A percentile compares a stretch with the other conserved stretches of the same genome.
Conservation (phyloP, 208 protist species). For the Balamuthia mandrillaris region DNA sequence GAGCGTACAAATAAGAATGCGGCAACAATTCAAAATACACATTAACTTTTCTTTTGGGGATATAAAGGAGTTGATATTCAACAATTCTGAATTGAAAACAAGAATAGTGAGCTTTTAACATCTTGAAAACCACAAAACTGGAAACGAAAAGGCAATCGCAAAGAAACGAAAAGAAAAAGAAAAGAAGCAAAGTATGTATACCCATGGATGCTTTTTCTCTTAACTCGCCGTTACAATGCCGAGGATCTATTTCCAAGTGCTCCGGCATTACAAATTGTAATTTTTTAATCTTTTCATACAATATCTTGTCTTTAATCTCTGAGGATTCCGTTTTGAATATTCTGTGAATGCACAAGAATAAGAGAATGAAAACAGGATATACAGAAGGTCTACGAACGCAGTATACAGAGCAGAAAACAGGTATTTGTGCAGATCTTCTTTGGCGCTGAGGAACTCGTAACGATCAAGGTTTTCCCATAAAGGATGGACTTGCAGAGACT, state of each 20-base stretch:
- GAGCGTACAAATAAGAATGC: slow-evolving; percentile 23
- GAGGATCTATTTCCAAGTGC: slow-evolving; percentile 19
- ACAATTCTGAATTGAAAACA: background rate
- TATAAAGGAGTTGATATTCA: slow-evolving; percentile 23
- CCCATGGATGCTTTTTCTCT: background rate
- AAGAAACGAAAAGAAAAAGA: background rate
- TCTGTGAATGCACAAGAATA: background rate
- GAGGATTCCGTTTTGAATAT: slow-evolving; percentile 4
- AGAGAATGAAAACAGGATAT: background rate
- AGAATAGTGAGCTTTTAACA: background rate
- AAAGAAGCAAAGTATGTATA: background rate
- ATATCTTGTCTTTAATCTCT: background rate
- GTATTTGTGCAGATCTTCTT: background rate
- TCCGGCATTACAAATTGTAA: slow-evolving; percentile 8
- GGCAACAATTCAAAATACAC: slow-evolving; percentile 39
- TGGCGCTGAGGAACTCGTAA: background rate
- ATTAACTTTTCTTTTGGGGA: slow-evolving; percentile 22
- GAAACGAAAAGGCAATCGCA: background rate
- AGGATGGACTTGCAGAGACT: slow-evolving; percentile 34
- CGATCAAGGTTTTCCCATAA: background rate
- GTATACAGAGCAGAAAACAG: background rate
- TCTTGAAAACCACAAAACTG: background rate
- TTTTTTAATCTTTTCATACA: background rate
- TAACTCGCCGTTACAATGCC: slow-evolving; percentile 1
- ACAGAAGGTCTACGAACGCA: background rate